Percentiles rank a stretch among this genome's conserved stretches.
These are phyloP conservation scores for Austroboletus festivus DNA, from an alignment of 768 basidiomycete genomes.

Conservation along the genomic window DNA sequence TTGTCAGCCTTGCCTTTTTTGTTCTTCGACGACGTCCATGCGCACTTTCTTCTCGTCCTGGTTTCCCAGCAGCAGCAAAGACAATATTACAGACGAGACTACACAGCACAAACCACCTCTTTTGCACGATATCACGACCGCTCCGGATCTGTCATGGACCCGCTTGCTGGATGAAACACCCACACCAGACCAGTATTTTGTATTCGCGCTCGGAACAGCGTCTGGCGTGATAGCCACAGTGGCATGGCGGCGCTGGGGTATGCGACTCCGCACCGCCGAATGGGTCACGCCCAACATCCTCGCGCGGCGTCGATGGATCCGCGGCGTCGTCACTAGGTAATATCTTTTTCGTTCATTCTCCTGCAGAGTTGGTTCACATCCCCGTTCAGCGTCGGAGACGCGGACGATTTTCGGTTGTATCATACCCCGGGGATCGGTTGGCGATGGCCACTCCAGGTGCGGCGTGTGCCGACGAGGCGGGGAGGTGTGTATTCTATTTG, in stretches of 20 bases:
- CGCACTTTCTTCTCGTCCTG: conserved; percentile 7
- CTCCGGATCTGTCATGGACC: background rate
- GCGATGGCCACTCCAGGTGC: conserved; percentile 68
- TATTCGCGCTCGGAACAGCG: conserved; percentile 15
- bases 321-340: conserved; percentile 79
- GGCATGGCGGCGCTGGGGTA: conserved; percentile 51
- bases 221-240: conserved; percentile 14
- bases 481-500: conserved; percentile 44
- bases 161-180: background rate
- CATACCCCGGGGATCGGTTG: conserved; percentile 82
- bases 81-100: background rate
- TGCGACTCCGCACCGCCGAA: conserved; percentile 60
- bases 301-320: conserved; percentile 60
- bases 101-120: background rate
- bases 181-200: background rate
- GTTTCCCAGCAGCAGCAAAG: conserved; percentile 3
- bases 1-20: conserved; percentile 8
- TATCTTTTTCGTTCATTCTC: too few relatives aligned
- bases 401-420: conserved; percentile 81
- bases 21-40: background rate
- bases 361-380: background rate
- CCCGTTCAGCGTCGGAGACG: conserved; percentile 70
- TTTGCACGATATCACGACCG: background rate
- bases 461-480: conserved; percentile 52
- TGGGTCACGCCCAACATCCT: conserved; percentile 69